Evolutionary conservation across 805 yeast species (phyloP).

Genomic region (Myxozyma sirexii): DNA sequence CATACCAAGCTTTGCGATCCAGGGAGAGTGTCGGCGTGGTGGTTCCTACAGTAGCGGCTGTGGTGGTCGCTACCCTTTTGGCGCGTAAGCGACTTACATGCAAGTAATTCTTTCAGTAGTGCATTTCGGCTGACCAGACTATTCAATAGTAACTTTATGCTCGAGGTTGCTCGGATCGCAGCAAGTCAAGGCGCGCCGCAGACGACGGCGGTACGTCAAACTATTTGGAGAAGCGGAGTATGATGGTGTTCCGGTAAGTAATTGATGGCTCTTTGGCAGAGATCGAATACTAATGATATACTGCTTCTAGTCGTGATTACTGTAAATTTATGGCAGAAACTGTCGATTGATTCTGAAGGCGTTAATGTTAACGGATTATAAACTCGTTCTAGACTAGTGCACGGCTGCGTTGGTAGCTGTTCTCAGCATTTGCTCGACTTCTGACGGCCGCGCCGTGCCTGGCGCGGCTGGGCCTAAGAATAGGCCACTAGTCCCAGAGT

Average conservation of each 20-base stretch:
- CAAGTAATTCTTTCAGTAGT: neutral
- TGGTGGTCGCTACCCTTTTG: conserved; percentile 20
- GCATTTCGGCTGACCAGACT: neutral
- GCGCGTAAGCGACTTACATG: conserved; percentile 10
- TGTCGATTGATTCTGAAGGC: no score
- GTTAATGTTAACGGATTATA: neutral
- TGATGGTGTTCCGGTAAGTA: conserved; percentile 32
- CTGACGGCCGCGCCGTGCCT: neutral
- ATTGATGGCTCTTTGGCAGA: neutral
- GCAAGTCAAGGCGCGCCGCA: conserved; percentile 28
- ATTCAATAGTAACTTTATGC: conserved; percentile 22
- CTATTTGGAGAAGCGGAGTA: conserved; percentile 30
- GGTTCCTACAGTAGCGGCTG: conserved; percentile 31
- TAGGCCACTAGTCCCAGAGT: neutral
- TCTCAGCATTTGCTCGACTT: neutral
- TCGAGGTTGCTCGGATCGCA: conserved; percentile 20
- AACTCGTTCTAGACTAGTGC: neutral
- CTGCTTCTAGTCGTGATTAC: neutral
- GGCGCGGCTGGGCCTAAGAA: conserved; percentile 11
- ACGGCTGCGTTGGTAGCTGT: neutral
- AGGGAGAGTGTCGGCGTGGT: conserved; percentile 12
- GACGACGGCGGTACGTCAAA: conserved; percentile 22
- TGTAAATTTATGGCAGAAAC: no score
- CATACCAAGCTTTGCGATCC: conserved; percentile 1
- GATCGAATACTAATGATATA: neutral